Evolutionary conservation across 176 grass and related monocot species (phyloP).

Genomic region (Thalia dealbata): DNA sequence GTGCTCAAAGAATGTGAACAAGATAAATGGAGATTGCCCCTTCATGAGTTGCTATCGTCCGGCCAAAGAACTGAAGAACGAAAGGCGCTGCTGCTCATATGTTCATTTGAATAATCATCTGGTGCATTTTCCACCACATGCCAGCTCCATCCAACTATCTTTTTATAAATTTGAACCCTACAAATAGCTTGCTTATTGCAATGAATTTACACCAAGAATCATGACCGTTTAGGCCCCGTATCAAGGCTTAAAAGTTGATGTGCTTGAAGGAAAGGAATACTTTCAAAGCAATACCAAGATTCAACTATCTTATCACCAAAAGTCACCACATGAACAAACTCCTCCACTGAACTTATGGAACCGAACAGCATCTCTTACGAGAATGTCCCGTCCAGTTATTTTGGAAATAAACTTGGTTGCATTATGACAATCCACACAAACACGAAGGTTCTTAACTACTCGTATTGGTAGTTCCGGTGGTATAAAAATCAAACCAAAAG

Average conservation of each 20-base stretch:
- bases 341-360: conserved; percentile 61
- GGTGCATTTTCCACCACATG: not conserved
- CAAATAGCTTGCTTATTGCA: not conserved
- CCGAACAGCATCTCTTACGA: conserved; percentile 52
- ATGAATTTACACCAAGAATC: not conserved
- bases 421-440: conserved; percentile 58
- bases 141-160: not conserved
- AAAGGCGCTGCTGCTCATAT: not conserved
- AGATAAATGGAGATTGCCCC: no score
- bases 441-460: conserved; percentile 54
- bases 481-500: conserved; percentile 53
- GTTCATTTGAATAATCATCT: not conserved
- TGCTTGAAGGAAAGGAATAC: not conserved
- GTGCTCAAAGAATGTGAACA: not conserved
- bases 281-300: not conserved
- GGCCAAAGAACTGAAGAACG: not conserved
- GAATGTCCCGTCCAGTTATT: conserved; percentile 52
- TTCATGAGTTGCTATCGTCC: not conserved
- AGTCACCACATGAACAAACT: conserved; percentile 52
- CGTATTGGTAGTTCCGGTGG: conserved; percentile 47
- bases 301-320: conserved; percentile 34
- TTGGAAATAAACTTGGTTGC: conserved; percentile 63
- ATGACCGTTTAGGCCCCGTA: not conserved
- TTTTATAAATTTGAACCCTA: not conserved
- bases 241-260: not conserved